Evolutionary conservation across 2,329 filamentous ascomycete genomes (phyloP), one percentile per base, ranked within the genome.

Genomic region (Lachnellula hyalina): DNA sequence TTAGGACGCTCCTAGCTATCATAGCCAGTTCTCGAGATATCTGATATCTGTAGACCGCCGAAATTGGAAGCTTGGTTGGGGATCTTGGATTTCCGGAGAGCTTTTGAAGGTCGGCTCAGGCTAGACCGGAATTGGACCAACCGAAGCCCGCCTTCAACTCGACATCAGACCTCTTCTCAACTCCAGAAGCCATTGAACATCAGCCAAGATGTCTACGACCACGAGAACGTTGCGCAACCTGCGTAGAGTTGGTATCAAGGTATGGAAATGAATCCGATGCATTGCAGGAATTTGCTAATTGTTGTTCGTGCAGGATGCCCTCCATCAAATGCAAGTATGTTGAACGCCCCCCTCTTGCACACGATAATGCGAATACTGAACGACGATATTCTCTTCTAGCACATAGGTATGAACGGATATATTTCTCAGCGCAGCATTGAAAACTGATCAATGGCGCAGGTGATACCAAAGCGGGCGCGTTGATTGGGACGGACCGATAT

Each of bases 381-480:
- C 25, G 32, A 48, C 34, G 50, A 2, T 32, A 49, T 54, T 23
- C 47, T 42, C 35, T 35, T 61, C n/a, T 65, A 69, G 67, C 58
- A 69, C 47, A 56, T 59, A 58, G 67, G 67, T 69, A 69, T 47
- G 52, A 34, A 17, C 17, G 46, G 15, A 47, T 5, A 34, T 17
- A 28, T 28, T 9, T 34, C 12, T 17, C 32, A 12, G 25, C 1
- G 23, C 14, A 6, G 32, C 14, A 42, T 38, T 47, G 41, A 17
- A 41, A 55, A 53, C 60, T 66, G 44, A 66, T 51, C 14, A 45
- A 38, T 34, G 47, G 38, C 56, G 61, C 71, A 94, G 92, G 93
- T 78, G 94, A 99, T 76, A 99, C 94, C 74, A 99, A 99, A 79
- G 85, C 88, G 70, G 95, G 94, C 68, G 85, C 83, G 44, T 80